These are phyloP conservation scores for Aureobasidium lini DNA, from an alignment of 2,329 filamentous ascomycete species.

Conservation along the genomic window DNA sequence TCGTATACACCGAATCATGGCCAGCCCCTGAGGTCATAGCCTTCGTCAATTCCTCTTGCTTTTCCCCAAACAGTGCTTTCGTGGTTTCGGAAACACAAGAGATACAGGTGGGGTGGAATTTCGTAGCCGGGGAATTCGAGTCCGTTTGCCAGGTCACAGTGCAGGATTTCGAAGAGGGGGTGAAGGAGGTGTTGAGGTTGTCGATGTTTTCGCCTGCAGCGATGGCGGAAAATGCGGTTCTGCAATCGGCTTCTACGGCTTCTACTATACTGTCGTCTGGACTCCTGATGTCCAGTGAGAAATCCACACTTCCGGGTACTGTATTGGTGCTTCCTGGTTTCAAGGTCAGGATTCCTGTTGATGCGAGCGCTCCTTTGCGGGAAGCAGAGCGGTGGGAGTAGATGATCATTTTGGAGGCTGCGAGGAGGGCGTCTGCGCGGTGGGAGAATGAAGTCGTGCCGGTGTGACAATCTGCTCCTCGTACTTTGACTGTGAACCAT, in stretches of 20 bases:
- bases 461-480: constrained; percentile 63
- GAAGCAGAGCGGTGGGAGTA: constrained; percentile 57
- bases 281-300: constrained; percentile 61
- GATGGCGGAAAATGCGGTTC: constrained; percentile 52
- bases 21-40: constrained; percentile 58
- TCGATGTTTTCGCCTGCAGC: constrained; percentile 50
- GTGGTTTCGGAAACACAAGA: constrained; percentile 55
- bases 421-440: constrained; percentile 61
- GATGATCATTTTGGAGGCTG: constrained; percentile 60
- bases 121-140: constrained; percentile 53
- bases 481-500: constrained; percentile 59
- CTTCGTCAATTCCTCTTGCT: constrained; percentile 39
- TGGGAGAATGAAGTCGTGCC: constrained; percentile 64
- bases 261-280: constrained; percentile 50
- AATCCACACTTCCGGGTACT: constrained; percentile 59
- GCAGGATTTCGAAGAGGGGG: constrained; percentile 34
- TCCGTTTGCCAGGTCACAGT: constrained; percentile 54
- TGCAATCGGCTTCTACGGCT: constrained; percentile 50
- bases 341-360: constrained; percentile 61
- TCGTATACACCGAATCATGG: constrained; percentile 47
- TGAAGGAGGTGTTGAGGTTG: constrained; percentile 37
- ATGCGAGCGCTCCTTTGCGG: constrained; percentile 54
- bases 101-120: constrained; percentile 63
- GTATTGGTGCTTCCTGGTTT: constrained; percentile 67
- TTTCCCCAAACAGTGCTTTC: constrained; percentile 45